These are phyloP conservation scores for Aspergillus unguis DNA, from an alignment of 2,329 filamentous ascomycete genomes.

Conservation along the genomic window DNA sequence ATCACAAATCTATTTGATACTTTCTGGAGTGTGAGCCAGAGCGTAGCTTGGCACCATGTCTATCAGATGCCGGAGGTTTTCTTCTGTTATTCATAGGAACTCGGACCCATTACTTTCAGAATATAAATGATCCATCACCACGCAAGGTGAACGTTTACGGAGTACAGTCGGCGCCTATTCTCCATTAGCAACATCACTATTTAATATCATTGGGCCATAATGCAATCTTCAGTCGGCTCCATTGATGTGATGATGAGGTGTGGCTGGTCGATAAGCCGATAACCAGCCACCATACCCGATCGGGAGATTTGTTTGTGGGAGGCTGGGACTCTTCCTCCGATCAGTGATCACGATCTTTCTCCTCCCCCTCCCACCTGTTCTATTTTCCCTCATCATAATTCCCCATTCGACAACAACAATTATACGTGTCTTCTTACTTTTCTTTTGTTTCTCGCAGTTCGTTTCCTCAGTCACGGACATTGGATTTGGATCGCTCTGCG, in stretches of 20 bases:
- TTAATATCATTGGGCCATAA: neutral
- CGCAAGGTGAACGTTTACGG: too few species aligned
- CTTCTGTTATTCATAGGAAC: too few species aligned
- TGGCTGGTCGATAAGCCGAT: conserved; percentile 22
- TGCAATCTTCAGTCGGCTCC: neutral
- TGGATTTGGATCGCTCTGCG: conserved; percentile 9
- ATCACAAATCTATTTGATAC: too few species aligned
- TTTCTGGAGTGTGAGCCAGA: too few species aligned
- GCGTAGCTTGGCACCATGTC: too few species aligned
- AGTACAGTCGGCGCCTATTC: neutral
- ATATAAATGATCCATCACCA: too few species aligned
- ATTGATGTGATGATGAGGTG: conserved; percentile 15
- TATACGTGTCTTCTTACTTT: neutral
- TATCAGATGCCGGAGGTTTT: too few species aligned
- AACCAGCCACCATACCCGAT: conserved; percentile 30
- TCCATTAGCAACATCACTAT: neutral
- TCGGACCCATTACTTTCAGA: too few species aligned
- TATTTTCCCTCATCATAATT: neutral
- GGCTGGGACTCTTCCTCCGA: conserved; percentile 14
- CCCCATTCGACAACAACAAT: neutral
- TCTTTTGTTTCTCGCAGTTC: neutral
- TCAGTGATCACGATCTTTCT: conserved; percentile 6
- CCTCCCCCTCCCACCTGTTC: conserved; percentile 11
- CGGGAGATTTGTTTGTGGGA: conserved; percentile 39
- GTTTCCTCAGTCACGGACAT: neutral